Conservation (phyloP, 805 yeast species). For the Myxozyma sirexii region DNA sequence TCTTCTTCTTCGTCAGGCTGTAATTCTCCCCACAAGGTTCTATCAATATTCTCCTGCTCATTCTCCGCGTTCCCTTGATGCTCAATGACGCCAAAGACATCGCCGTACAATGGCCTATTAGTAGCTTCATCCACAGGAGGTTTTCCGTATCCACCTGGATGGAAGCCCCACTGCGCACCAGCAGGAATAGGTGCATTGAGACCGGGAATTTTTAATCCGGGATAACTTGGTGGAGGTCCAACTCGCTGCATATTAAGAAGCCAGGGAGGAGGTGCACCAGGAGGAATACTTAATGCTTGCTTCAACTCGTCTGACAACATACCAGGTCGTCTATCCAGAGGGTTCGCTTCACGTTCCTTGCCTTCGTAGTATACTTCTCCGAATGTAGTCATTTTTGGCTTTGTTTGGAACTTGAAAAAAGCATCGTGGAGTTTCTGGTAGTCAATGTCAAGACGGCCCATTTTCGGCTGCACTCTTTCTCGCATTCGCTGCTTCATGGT, state of each 20-base stretch:
- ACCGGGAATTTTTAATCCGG: constrained; percentile 61
- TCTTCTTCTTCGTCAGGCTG: constrained; percentile 45
- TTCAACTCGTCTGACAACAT: constrained; percentile 61
- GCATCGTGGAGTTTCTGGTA: constrained; percentile 81
- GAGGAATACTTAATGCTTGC: constrained; percentile 68
- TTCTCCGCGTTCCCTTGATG: constrained; percentile 17
- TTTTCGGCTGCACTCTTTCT: constrained; percentile 84
- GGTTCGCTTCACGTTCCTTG: constrained; percentile 53
- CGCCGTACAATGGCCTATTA: constrained; percentile 44
- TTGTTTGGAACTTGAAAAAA: constrained; percentile 77
- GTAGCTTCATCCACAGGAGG: constrained; percentile 44
- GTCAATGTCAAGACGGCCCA: constrained; percentile 85
- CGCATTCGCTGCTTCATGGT: constrained; percentile 73
- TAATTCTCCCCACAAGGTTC: constrained; percentile 44
- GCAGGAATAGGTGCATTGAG: constrained; percentile 48
- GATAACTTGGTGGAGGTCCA: constrained; percentile 87
- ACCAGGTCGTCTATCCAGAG: constrained; percentile 64
- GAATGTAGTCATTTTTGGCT: constrained; percentile 66
- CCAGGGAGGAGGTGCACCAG: constrained; percentile 77
- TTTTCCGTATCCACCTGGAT: constrained; percentile 47
- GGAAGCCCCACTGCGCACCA: constrained; percentile 47
- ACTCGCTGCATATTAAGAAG: constrained; percentile 61
- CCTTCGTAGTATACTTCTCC: constrained; percentile 87
- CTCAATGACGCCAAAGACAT: constrained; percentile 38
- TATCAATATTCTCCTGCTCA: constrained; percentile 33